Evolutionary conservation across 2,329 filamentous ascomycete genomes (phyloP), one percentile per base, ranked within the genome.

Genomic region (Colletotrichum tabaci): DNA sequence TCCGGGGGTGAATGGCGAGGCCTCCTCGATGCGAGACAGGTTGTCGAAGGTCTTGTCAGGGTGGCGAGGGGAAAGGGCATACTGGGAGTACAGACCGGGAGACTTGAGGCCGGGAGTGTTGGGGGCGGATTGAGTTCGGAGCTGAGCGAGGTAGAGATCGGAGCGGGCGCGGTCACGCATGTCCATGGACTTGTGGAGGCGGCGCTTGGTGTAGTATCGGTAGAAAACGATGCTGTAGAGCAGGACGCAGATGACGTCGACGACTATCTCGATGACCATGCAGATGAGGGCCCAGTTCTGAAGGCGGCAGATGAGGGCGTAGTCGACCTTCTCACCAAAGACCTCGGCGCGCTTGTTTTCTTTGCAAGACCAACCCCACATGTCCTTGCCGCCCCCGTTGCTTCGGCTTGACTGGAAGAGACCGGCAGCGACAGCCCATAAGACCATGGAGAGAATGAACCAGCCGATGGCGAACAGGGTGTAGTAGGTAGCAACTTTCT

Each of bases 341-440:
- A 98, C 85, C 61, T 94, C 84, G 66, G 91, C 86, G 73, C 96
- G 91, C 75, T 92, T 90, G 82, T 98, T 98, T 78, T 97, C 89
- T 68, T 95, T 92, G 82, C 96, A 99, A n/a, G 94, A 91, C 96
- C 96, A 99, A 71, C 96, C 95, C 96, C 96, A 99, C 82, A 99
- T 90, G 82, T 99, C 96, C 82, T 98, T 91, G 78, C 93, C 93
- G 74, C 90, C 85, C 79, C 79, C 78, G 79, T 88, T 93, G 77
- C 90, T 89, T 80, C 92, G 93, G 68, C 91, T 90, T 77, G 93
- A 89, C 80, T 98, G 95, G 77, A 98, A 89, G 67, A 98, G 84
- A 70, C 92, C 94, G 49, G 95, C 95, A 42, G 94, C 95, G 44
- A 96, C 86, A 66, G 92, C 91, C 96, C 96, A 99, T 87, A 99